A percentile compares a stretch with the other conserved stretches of the same genome.
Evolutionary conservation across 495 filamentous ascomycete species (phyloP).

Genomic region (Aspergillus bridgeri): DNA sequence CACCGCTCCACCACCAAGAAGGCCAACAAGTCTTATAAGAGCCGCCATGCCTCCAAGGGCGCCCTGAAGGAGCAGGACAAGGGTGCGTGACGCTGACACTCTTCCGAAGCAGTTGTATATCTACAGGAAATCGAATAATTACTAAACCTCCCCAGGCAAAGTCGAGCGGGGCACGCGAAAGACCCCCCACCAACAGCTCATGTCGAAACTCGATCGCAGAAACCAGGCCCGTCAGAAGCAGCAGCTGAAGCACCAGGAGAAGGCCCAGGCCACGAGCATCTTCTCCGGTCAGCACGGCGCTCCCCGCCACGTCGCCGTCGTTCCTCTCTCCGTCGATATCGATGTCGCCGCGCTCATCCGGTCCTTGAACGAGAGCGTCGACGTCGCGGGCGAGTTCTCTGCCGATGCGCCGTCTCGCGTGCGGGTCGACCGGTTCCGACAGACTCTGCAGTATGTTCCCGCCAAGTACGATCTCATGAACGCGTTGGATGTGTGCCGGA

Average conservation of each 20-base stretch:
- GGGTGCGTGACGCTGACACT: slow-evolving; percentile 46
- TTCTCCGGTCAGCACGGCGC: slow-evolving; percentile 84
- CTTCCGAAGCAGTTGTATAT: not conserved
- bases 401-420: slow-evolving; percentile 57
- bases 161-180: slow-evolving; percentile 67
- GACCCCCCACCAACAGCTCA: slow-evolving; percentile 90
- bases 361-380: slow-evolving; percentile 71
- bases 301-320: slow-evolving; percentile 85
- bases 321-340: slow-evolving; percentile 73
- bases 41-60: slow-evolving; percentile 82
- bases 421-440: slow-evolving; percentile 84
- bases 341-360: slow-evolving; percentile 63
- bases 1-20: slow-evolving; percentile 89
- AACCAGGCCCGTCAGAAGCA: slow-evolving; percentile 90
- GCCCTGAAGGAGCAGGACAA: slow-evolving; percentile 76
- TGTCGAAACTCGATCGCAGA: slow-evolving; percentile 92
- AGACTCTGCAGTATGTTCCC: slow-evolving; percentile 80
- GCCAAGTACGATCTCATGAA: slow-evolving; percentile 66
- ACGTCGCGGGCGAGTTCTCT: slow-evolving; percentile 65
- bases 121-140: not conserved
- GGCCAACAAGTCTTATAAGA: slow-evolving; percentile 85
- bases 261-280: slow-evolving; percentile 67
- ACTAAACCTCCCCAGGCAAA: slow-evolving; percentile 47
- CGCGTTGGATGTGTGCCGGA: slow-evolving; percentile 78
- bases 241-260: slow-evolving; percentile 73